Base-by-base conservation (phyloP, 768 basidiomycete species). In the Solioccasus polychromus region DNA sequence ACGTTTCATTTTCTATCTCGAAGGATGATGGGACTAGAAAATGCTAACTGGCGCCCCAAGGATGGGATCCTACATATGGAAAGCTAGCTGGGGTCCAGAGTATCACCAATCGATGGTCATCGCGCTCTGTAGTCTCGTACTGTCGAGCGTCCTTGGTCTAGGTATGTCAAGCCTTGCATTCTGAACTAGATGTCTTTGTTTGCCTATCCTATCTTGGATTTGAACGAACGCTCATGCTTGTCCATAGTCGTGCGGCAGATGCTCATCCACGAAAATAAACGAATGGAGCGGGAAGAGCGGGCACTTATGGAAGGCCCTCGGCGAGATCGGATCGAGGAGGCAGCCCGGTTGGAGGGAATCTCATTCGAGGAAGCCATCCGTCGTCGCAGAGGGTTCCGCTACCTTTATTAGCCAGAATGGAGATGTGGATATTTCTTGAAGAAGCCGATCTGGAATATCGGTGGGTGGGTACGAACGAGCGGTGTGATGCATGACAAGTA, bases 61-160 rank as follows among this genome's bases (percentile, higher is more conserved):
- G 4, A 77, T 80, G 53, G 77, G 79, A 3, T 81, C 80, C 0
- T 83, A 76, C 53, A 71, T 75, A 1, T 85, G 83, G 83, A 77
- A 77, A 53, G 56, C 75, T 3, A 57, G 59, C n/a, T 85, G 82
- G 81, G 70, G 79, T 8, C 82, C 83, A 1, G 53, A 71, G 48
- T 85, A 84, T 53, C 80, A 81, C 38, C 80, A 69, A 34, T 80
- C 80, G 0, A 80, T 84, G 79, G 67, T 69, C 31, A 79, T 85
- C 41, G 67, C 67, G 7, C 50, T 73, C 18, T 62, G 59, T 10
- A 53, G 66, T 12, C 54, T 76, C 11, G 55, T 51, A 3, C 48
- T 72, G 17, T 52, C 63, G 29, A 58, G 61, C 6, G 34, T 58
- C 1, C 60, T 75, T 15, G 58, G 67, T 14, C 35, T 71, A 8